Percentiles rank a stretch among this genome's conserved stretches.
Evolutionary conservation across 305 asterid species (phyloP).

Genomic region (Solanum hybrid): DNA sequence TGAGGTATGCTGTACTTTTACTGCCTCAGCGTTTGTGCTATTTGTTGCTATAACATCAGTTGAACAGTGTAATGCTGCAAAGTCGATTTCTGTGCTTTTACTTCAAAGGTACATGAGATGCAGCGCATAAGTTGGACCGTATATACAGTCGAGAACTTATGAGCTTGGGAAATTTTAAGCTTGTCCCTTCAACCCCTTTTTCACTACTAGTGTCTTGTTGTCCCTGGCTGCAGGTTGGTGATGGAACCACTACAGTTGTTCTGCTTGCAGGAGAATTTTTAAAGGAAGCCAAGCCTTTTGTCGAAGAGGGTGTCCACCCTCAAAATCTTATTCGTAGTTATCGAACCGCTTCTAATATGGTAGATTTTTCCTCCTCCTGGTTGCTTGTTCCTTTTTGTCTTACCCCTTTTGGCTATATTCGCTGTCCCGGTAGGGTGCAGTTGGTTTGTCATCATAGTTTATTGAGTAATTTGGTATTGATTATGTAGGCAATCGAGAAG

Average conservation of each 20-base stretch:
- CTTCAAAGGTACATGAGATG: background rate
- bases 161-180: background rate
- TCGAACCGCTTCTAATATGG: constrained; percentile 73
- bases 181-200: background rate
- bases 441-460: background rate
- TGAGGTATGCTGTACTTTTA: constrained; percentile 43
- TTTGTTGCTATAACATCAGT: background rate
- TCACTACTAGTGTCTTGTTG: background rate
- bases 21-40: background rate
- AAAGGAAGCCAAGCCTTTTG: constrained; percentile 93
- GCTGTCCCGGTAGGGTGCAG: constrained; percentile 2
- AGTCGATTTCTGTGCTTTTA: background rate
- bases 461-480: constrained; percentile 1
- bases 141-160: background rate
- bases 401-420: background rate
- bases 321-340: constrained; percentile 92
- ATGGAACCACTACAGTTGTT: constrained; percentile 97
- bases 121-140: background rate
- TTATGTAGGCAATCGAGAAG: constrained; percentile 66
- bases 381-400: background rate
- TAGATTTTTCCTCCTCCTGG: constrained; percentile 14
- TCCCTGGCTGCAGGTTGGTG: constrained; percentile 70
- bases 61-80: background rate
- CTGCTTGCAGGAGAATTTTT: constrained; percentile 93
- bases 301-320: constrained; percentile 98